Evolutionary conservation across 2,329 filamentous ascomycete genomes (phyloP).

Genomic region (Elsinoe ampelina): DNA sequence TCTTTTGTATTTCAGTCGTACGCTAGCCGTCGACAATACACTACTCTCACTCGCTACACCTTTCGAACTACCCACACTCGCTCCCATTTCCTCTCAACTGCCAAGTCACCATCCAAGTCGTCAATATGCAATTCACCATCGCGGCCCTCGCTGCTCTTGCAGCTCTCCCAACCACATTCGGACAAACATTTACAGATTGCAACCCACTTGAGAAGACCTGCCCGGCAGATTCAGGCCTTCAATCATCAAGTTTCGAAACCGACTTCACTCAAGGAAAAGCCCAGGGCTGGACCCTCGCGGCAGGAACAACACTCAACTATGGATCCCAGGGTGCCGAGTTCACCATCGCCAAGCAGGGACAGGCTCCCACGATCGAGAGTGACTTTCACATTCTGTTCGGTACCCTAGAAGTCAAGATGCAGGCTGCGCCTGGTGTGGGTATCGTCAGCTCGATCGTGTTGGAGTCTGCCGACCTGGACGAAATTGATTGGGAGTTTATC

Average conservation of each 20-base stretch:
- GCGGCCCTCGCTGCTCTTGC: constrained; percentile 29
- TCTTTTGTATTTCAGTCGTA: constrained; percentile 1
- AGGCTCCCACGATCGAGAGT: constrained; percentile 69
- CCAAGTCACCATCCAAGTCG: background rate
- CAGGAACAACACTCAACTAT: constrained; percentile 56
- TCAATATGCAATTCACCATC: constrained; percentile 26
- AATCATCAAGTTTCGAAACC: constrained; percentile 43
- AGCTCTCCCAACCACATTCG: constrained; percentile 43
- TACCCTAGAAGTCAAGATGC: constrained; percentile 65
- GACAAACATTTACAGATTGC: constrained; percentile 70
- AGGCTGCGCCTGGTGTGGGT: constrained; percentile 62
- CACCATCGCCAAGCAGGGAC: constrained; percentile 57
- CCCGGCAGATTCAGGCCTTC: constrained; percentile 61
- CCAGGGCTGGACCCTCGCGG: constrained; percentile 51
- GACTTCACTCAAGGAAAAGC: constrained; percentile 48
- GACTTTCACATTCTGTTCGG: constrained; percentile 83
- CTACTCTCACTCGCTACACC: constrained; percentile 4
- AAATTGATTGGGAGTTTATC: constrained; percentile 79
- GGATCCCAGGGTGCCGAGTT: constrained; percentile 57
- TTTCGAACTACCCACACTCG: constrained; percentile 4
- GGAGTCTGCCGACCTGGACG: constrained; percentile 72
- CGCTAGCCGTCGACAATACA: constrained; percentile 12
- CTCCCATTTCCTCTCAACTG: background rate
- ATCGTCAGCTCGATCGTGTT: constrained; percentile 75
- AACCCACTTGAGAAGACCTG: constrained; percentile 66